A percentile compares a stretch with the other conserved stretches of the same genome.
Conservation (phyloP, 2,329 filamentous ascomycete genomes). For the Colletotrichum simmondsii region DNA sequence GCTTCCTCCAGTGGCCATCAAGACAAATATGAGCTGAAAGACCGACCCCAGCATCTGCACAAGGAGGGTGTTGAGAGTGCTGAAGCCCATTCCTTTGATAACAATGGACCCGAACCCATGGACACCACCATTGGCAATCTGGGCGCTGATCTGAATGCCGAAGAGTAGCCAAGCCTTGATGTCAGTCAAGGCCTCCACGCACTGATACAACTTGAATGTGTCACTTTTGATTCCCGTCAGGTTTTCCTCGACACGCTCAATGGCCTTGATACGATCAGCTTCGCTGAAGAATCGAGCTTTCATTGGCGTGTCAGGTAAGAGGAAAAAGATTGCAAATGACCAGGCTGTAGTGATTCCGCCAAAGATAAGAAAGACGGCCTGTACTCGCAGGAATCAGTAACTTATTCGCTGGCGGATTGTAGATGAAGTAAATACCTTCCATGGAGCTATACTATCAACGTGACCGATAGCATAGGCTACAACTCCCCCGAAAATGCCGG, state of each 20-base stretch:
- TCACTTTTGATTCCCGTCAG: conserved; percentile 81
- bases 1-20: conserved; percentile 67
- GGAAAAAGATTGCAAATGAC: conserved; percentile 68
- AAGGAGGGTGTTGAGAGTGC: conserved; percentile 66
- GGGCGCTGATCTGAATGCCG: conserved; percentile 68
- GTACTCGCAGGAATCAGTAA: conserved; percentile 49
- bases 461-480: conserved; percentile 45
- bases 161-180: conserved; percentile 69
- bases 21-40: conserved; percentile 45
- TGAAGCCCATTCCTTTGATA: conserved; percentile 68
- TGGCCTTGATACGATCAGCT: conserved; percentile 72
- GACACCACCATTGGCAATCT: conserved; percentile 71
- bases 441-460: conserved; percentile 27
- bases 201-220: conserved; percentile 74
- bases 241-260: conserved; percentile 79
- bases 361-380: conserved; percentile 70
- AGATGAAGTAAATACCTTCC: not conserved
- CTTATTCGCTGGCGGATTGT: too few species aligned
- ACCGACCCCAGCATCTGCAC: conserved; percentile 75
- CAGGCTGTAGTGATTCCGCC: conserved; percentile 69
- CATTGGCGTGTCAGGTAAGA: conserved; percentile 67
- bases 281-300: conserved; percentile 65
- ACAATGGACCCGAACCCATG: conserved; percentile 75
- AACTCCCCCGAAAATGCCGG: conserved; percentile 43
- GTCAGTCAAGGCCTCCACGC: conserved; percentile 61